Percentiles rank a stretch among this genome's conserved stretches.
Conservation (phyloP, 2,329 filamentous ascomycete genomes). For the Epichloe hybrida region DNA sequence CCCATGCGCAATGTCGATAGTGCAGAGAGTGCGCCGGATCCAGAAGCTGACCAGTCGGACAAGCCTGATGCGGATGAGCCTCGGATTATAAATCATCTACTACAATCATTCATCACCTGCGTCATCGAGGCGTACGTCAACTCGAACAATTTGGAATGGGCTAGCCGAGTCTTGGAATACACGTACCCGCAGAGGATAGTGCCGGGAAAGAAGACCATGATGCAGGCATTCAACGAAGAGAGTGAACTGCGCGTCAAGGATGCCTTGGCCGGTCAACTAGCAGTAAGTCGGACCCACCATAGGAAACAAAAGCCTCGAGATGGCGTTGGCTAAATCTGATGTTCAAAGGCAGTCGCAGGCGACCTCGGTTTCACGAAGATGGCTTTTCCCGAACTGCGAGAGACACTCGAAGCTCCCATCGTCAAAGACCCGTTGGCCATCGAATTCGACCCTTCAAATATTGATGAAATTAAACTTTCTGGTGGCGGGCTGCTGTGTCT, state of each 20-base stretch:
- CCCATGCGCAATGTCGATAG: conserved; percentile 39
- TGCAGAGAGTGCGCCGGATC: conserved; percentile 46
- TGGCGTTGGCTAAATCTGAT: neutral
- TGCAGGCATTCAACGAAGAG: conserved; percentile 51
- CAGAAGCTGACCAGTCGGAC: conserved; percentile 33
- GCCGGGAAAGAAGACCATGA: conserved; percentile 45
- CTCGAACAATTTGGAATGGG: conserved; percentile 45
- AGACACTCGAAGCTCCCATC: conserved; percentile 27
- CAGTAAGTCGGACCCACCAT: conserved; percentile 29
- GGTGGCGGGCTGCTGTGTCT: conserved; percentile 45
- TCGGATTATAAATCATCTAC: conserved; percentile 46
- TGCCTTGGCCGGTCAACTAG: conserved; percentile 57
- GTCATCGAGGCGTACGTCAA: conserved; percentile 62
- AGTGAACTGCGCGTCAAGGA: conserved; percentile 47
- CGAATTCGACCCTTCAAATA: conserved; percentile 31
- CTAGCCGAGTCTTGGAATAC: conserved; percentile 52
- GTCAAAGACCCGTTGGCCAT: conserved; percentile 30
- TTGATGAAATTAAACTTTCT: conserved; percentile 42
- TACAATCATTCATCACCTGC: conserved; percentile 69
- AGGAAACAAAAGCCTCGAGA: neutral
- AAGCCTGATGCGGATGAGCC: conserved; percentile 38
- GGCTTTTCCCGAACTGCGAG: conserved; percentile 31
- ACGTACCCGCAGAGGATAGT: conserved; percentile 52
- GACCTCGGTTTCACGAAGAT: conserved; percentile 43
- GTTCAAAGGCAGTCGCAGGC: conserved; percentile 43